Evolutionary conservation across 2,329 filamentous ascomycete genomes (phyloP), one percentile per base, ranked within the genome.

Genomic region (Myriangium duriaei): DNA sequence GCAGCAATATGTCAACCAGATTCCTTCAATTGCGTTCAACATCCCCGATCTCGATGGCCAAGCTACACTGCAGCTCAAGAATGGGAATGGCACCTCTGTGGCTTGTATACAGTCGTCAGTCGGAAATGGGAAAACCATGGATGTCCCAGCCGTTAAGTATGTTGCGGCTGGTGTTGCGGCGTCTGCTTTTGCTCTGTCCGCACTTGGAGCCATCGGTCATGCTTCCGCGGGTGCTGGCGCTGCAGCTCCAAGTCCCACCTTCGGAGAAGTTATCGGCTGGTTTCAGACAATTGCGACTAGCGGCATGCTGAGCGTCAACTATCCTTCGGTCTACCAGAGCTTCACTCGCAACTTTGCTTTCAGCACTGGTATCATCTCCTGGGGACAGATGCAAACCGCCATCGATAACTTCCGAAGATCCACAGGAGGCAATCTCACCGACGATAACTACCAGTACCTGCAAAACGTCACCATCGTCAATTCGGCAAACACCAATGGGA

Each of bases 201-300:
- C 83, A 12, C 59, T 81, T 5, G 79, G 81, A 16, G 80, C 85
- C 17, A 60, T 79, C 13, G 81, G 79, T 12, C 21, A 26, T 26
- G 72, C 71, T 9, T 63, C 62, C 26, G 69, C 64, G 37, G 70
- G 71, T 24, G 62, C 62, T 32, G 81, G 78, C 11, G 67, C 69
- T 10, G 68, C 75, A 2, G 70, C 79, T 9, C 67, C 79, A 29
- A 91, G 84, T 49, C 91, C 91, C 16, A 83, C 79, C 37, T 95
- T 96, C 56, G 71, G 70, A 31, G 84, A 95, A 53, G 77, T 92
- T 33, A 72, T 94, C 48, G 77, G 79, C 44, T 92, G 83, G 74
- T 94, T 96, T 59, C 87, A 96, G 61, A 79, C 81, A 34, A 81
- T 96, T 69, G 86, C 91, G 17, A 81, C 91, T 67, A 95, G 91